Conservation (phyloP, 352 stramenopile genomes). For the Phytophthora parvispora region DNA sequence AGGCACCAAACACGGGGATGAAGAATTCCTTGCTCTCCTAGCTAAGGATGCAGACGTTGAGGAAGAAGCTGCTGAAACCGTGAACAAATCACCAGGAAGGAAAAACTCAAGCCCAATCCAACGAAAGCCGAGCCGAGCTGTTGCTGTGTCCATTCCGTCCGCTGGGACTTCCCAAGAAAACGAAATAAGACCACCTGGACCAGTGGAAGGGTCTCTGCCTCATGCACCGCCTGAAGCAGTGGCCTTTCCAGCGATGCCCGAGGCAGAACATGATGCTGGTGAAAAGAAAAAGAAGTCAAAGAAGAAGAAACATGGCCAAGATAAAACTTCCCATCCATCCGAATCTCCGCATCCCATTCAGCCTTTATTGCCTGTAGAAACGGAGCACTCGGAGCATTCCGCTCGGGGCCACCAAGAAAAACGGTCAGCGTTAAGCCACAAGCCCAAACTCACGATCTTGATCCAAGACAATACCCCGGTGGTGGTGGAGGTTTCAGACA, state of each 20-base stretch:
- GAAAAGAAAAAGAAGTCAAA: slow-evolving; percentile 37
- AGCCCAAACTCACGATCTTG: not conserved
- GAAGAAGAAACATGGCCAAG: slow-evolving; percentile 21
- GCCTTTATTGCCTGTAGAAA: not conserved
- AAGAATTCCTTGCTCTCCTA: slow-evolving; percentile 69
- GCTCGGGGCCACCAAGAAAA: slow-evolving; percentile 2
- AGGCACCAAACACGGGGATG: slow-evolving; percentile 54
- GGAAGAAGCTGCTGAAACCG: slow-evolving; percentile 12
- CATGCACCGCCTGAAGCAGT: not conserved
- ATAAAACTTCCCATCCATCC: not conserved
- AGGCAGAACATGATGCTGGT: not conserved
- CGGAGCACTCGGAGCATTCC: not conserved
- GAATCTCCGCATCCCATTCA: not conserved
- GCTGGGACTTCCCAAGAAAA: not conserved
- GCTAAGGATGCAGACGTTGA: slow-evolving; percentile 46
- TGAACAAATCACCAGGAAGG: not conserved
- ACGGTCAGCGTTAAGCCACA: not conserved
- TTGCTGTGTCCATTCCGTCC: slow-evolving; percentile 1
- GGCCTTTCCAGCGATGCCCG: not conserved
- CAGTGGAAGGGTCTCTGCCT: slow-evolving; percentile 14
- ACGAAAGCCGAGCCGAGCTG: slow-evolving; percentile 39
- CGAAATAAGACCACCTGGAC: slow-evolving; percentile 7
- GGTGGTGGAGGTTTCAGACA: not conserved
- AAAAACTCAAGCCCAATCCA: slow-evolving; percentile 44
- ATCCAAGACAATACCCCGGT: not conserved